A percentile compares a stretch with the other conserved stretches of the same genome.
Conservation (phyloP, 2,329 filamentous ascomycete genomes). For the Huntiella bhutanensis region DNA sequence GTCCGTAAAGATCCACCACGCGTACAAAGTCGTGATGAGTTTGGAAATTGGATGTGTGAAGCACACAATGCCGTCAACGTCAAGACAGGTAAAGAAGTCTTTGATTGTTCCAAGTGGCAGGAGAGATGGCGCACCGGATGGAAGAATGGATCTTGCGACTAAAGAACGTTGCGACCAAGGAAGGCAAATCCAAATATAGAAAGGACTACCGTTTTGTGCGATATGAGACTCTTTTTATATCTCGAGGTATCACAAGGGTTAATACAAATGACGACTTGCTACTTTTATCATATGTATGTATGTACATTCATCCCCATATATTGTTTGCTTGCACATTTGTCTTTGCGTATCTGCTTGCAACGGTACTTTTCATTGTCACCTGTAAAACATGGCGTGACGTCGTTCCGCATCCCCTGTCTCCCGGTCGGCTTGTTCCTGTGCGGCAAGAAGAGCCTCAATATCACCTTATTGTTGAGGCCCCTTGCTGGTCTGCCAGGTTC, state of each 20-base stretch:
- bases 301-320: not conserved
- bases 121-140: slow-evolving; percentile 89
- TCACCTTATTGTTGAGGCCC: not conserved
- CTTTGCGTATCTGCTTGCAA: not conserved
- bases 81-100: slow-evolving; percentile 77
- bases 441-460: slow-evolving; percentile 2
- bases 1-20: slow-evolving; percentile 37
- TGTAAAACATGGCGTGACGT: slow-evolving; percentile 1
- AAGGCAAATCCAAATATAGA: not conserved
- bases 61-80: slow-evolving; percentile 75
- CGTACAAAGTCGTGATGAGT: slow-evolving; percentile 18
- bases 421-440: not conserved
- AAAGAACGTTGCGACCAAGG: slow-evolving; percentile 4
- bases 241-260: not conserved
- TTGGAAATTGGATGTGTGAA: slow-evolving; percentile 67
- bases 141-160: slow-evolving; percentile 48
- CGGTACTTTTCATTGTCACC: too few relatives aligned
- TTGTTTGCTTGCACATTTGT: not conserved
- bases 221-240: not conserved
- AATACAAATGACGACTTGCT: not conserved
- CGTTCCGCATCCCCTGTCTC: not conserved
- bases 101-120: slow-evolving; percentile 82
- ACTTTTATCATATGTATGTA: not conserved
- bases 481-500: not conserved
- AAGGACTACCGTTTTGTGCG: not conserved